Evolutionary conservation across 2,329 filamentous ascomycete genomes (phyloP).

Genomic region (Xylaria sp.): DNA sequence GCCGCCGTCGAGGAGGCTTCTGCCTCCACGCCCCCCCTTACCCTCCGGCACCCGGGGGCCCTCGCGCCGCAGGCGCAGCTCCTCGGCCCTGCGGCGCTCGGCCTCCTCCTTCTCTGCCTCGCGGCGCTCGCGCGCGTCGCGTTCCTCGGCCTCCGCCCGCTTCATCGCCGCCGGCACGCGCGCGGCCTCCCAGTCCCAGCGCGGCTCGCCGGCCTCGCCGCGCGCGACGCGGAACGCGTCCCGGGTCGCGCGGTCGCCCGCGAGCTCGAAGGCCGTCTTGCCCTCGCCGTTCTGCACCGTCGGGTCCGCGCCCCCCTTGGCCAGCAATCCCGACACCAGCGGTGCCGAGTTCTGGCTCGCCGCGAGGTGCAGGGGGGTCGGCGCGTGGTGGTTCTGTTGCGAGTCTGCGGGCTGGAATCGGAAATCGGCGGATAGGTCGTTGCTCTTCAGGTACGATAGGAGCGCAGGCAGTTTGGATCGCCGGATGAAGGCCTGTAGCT

Average conservation of each 20-base stretch:
- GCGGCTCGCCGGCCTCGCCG: constrained; percentile 74
- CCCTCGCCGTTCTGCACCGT: constrained; percentile 70
- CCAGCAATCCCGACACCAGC: constrained; percentile 75
- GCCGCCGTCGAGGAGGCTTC: constrained; percentile 59
- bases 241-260: constrained; percentile 81
- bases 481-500: constrained; percentile 84
- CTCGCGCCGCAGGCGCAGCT: constrained; percentile 70
- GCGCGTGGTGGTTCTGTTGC: constrained; percentile 74
- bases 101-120: constrained; percentile 70
- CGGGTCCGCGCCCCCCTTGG: constrained; percentile 76
- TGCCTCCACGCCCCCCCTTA: constrained; percentile 44
- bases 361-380: constrained; percentile 83
- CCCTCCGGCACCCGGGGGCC: constrained; percentile 56
- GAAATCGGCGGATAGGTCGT: constrained; percentile 72
- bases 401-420: constrained; percentile 69
- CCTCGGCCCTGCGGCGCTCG: constrained; percentile 72
- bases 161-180: constrained; percentile 73
- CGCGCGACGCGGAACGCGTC: constrained; percentile 92
- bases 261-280: constrained; percentile 84
- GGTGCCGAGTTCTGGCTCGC: constrained; percentile 78
- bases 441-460: constrained; percentile 79
- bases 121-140: constrained; percentile 70
- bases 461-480: constrained; percentile 88
- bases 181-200: constrained; percentile 78
- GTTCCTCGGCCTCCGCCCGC: constrained; percentile 69